Percentiles rank a stretch among this genome's conserved stretches.
phyloP scores from a whole-genome alignment of 208 protist genomes.

The Balamuthia mandrillaris region DNA sequence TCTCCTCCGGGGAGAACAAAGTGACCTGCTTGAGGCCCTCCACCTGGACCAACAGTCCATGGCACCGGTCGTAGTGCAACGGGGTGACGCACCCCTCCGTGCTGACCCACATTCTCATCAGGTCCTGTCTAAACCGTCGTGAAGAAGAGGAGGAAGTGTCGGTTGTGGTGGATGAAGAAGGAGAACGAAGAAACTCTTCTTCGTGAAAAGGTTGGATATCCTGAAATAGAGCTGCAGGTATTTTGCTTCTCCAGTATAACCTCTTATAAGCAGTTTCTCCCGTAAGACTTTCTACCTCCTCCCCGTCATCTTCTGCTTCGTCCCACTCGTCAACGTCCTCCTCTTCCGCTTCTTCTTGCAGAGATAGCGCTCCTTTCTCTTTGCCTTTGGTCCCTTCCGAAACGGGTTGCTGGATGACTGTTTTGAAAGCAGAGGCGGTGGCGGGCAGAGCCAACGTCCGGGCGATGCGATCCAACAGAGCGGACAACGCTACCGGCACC shows the following conservation, averaged over 20 bases:
- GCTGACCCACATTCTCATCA: not conserved
- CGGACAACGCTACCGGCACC: not conserved
- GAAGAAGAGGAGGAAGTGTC: not conserved
- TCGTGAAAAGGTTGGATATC: not conserved
- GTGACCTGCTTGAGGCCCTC: not conserved
- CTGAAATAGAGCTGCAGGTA: not conserved
- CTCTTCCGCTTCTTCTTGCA: not conserved
- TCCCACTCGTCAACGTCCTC: not conserved
- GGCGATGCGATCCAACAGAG: no score
- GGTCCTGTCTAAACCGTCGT: not conserved
- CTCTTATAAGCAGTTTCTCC: not conserved
- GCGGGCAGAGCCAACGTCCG: not conserved
- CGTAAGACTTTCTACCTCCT: not conserved
- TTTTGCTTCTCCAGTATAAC: not conserved
- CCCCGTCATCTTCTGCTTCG: not conserved
- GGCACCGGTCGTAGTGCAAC: not conserved
- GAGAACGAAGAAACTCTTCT: not conserved
- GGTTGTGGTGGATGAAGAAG: no score
- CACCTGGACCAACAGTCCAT: not conserved
- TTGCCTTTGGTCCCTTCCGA: not conserved
- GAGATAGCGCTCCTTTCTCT: not conserved
- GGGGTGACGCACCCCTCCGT: not conserved
- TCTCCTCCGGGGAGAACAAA: not conserved
- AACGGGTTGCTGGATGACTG: not conserved
- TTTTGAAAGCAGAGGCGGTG: not conserved